Evolutionary conservation across 2,329 filamentous ascomycete genomes (phyloP), one percentile per base, ranked within the genome.

Genomic region (Aspergillus awamori): DNA sequence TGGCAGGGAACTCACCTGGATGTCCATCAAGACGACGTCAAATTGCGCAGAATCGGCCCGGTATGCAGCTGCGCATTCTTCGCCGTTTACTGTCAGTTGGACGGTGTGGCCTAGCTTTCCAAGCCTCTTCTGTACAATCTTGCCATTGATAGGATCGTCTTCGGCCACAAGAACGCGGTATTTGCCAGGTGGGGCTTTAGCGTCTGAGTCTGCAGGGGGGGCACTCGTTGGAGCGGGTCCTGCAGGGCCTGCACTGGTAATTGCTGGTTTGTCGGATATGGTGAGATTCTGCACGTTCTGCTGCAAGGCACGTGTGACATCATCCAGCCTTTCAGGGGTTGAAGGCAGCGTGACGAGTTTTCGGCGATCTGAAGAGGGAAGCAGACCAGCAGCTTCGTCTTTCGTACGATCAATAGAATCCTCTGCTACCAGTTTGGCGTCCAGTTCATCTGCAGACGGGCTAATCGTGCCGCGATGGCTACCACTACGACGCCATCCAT

Each of bases 11-110:
- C 85, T 76, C 73, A 93, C 92, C 84, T 96, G 92, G 84, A 97
- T 93, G 72, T 97, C 93, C 93, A 97, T 97, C 67, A 97, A 81
- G 52, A 97, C 83, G 4, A 93, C 87, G 72, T 97, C 93, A 70
- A 91, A 95, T 20, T 78, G 75, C 30, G 76, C 75, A 1, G 87
- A 81, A 45, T 83, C 83, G 47, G 91, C 89, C 52, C 82, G 83
- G 73, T 91, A 94, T 8, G 87, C 82, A 57, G 83, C 82, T 3
- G 91, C 89, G 70, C 93, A 97, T 68, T 95, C 92, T 72, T 96
- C 89, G 3, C 93, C 93, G 64, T 97, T 96, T 39, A 91, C 83
- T 0, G 92, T 92, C 62, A 93, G 82, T 30, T 84, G 79, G 0
- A 95, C 89, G 1, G 83, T 76, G 67, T 96, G 91, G 0, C 91